Evolutionary conservation across 2,329 filamentous ascomycete species (phyloP).

Genomic region (Aspergillus sp.): DNA sequence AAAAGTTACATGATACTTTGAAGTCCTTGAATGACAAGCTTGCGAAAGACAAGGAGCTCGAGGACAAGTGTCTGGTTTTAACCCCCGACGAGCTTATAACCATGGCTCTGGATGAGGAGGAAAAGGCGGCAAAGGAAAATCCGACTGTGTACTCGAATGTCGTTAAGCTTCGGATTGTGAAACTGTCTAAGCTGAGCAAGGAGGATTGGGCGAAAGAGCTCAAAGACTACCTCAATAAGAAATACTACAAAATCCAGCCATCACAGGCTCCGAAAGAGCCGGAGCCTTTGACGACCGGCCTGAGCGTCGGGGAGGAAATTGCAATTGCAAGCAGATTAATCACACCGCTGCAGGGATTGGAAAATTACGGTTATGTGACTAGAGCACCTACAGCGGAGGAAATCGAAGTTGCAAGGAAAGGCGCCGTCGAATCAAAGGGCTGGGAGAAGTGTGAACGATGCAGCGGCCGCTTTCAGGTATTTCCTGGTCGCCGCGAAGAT

Average conservation of each 20-base stretch:
- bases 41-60: constrained; percentile 29
- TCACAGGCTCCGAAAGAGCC: constrained; percentile 39
- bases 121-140: constrained; percentile 68
- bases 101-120: constrained; percentile 65
- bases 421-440: constrained; percentile 65
- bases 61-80: constrained; percentile 37
- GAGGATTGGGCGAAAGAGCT: constrained; percentile 70
- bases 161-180: constrained; percentile 76
- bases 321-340: constrained; percentile 62
- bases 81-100: constrained; percentile 45
- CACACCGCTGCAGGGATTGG: constrained; percentile 64
- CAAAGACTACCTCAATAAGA: constrained; percentile 43
- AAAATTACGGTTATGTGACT: constrained; percentile 73
- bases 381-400: constrained; percentile 64
- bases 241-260: constrained; percentile 36
- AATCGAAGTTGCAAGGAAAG: constrained; percentile 65
- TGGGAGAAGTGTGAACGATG: constrained; percentile 92
- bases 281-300: constrained; percentile 65
- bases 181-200: constrained; percentile 71
- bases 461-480: constrained; percentile 82
- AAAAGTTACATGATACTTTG: constrained; percentile 47
- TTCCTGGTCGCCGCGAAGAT: constrained; percentile 74
- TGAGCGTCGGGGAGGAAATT: constrained; percentile 68
- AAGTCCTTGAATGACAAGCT: constrained; percentile 40
- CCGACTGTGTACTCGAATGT: constrained; percentile 75